Evolutionary conservation across 2,329 filamentous ascomycete genomes (phyloP).

Genomic region (Paecilomyces sp.): DNA sequence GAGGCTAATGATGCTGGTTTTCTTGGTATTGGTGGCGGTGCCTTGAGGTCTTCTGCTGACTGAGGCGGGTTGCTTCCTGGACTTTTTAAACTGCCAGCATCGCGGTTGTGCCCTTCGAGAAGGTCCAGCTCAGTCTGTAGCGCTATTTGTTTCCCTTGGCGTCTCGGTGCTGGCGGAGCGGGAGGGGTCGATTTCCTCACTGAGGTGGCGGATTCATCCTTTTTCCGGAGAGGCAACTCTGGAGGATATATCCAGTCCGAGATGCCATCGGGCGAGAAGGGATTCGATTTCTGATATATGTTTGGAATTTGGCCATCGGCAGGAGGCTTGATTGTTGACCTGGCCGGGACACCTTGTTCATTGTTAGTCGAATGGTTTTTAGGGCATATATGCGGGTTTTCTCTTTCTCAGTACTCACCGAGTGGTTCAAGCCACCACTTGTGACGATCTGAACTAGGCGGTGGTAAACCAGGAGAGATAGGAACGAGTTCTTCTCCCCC

Average conservation of each 20-base stretch:
- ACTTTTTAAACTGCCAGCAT: not conserved
- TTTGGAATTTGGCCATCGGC: conserved; percentile 60
- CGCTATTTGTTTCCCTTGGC: conserved; percentile 7
- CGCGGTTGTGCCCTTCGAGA: not conserved
- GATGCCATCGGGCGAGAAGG: conserved; percentile 67
- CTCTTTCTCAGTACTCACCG: conserved; percentile 30
- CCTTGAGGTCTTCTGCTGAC: conserved; percentile 13
- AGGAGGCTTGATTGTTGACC: conserved; percentile 64
- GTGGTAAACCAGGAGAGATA: conserved; percentile 67
- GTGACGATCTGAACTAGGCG: conserved; percentile 54
- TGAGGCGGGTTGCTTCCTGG: not conserved
- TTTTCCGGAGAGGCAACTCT: conserved; percentile 6
- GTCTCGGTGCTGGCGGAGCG: conserved; percentile 19
- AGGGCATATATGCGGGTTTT: not conserved
- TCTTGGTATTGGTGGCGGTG: conserved; percentile 53
- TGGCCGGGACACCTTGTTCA: conserved; percentile 59
- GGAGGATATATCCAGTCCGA: conserved; percentile 68
- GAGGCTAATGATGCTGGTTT: conserved; percentile 47
- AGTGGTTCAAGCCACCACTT: conserved; percentile 59
- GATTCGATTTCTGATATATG: conserved; percentile 68
- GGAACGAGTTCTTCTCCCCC: conserved; percentile 79
- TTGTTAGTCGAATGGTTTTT: conserved; percentile 7
- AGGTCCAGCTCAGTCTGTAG: not conserved
- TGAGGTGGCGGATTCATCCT: conserved; percentile 2
- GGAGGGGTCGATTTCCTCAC: conserved; percentile 1